A percentile compares a stretch with the other conserved stretches of the same genome.
These are phyloP conservation scores for Eucalyptus curtisii DNA, from an alignment of 345 rosid species.

Conservation along the genomic window DNA sequence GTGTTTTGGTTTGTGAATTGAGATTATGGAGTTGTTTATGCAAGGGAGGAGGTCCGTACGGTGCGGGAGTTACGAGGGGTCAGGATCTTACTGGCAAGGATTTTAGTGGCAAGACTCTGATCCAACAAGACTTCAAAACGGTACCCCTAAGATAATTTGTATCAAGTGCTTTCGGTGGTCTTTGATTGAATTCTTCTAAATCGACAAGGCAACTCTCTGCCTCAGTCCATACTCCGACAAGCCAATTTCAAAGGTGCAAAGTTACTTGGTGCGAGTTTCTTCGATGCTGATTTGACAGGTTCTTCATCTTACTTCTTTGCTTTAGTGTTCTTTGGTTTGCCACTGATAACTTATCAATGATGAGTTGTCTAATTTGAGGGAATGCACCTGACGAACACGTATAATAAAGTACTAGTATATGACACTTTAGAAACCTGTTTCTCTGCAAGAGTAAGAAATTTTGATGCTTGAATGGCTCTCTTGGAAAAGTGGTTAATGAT, in stretches of 20 bases:
- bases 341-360: background rate
- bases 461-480: background rate
- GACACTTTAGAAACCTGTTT: background rate
- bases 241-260: slow-evolving; percentile 89
- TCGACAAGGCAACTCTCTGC: background rate
- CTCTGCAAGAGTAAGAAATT: background rate
- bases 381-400: background rate
- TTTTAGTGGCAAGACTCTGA: slow-evolving; percentile 76
- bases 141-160: slow-evolving; percentile 8
- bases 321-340: background rate
- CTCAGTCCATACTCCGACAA: slow-evolving; percentile 79
- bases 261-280: slow-evolving; percentile 91
- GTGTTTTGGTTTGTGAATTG: background rate
- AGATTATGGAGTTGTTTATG: background rate
- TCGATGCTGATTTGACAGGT: slow-evolving; percentile 96
- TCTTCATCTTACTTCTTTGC: background rate
- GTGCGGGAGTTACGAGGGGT: slow-evolving; percentile 85
- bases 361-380: background rate
- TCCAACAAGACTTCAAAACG: slow-evolving; percentile 91
- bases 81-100: slow-evolving; percentile 84
- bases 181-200: background rate
- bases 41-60: slow-evolving; percentile 95
- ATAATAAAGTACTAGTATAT: background rate
- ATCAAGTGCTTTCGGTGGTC: background rate
- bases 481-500: background rate